Evolutionary conservation across 83 land plant species (phyloP), one percentile per base, ranked within the genome.

Genomic region (Picea abies): DNA sequence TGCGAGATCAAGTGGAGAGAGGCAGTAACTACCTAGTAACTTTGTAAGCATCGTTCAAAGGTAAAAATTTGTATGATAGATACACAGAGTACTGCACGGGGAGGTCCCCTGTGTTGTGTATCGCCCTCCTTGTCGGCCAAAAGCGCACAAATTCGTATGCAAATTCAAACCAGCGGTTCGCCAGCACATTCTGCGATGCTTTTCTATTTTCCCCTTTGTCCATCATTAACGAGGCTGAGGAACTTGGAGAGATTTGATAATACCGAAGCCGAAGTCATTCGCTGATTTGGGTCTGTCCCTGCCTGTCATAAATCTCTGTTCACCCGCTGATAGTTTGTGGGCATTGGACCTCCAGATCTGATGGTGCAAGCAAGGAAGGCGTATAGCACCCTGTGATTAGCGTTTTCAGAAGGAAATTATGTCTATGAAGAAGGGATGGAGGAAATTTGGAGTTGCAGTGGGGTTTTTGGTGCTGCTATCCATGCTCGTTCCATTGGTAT

Each of bases 401-500:
- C 58, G 3, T 73, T 73, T 73, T 22, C 47, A 9, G 17, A 23
- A 44, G 58, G 77, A 37, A 44, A 20, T 73, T 25, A 73, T 73
- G 77, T 73, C 77, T 39, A 3, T 73, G 82, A 89, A 89, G 84
- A 64, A 84, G 73, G 70, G 91, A 75, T 89, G 91, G 94, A 84
- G 84, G 71, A 84, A 84, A 25, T 84, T 81, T 2, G 81, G 82
- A 29, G 60, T 85, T 8, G 86, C 78, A 17, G 93, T 91, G 12
- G 70, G 85, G 11, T 84, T 62, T 20, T 91, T 92, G 56, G 91
- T 92, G 23, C 4, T 92, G n/a, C 84, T 89, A 62, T 92, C 94
- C 29, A 84, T 92, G 87, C 88, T 92, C 32, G 91, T 89, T 60
- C 91, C 94, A 6, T 89, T 92, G 73, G 84, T 81, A 26, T 89